Evolutionary conservation across 139 green algal species (phyloP).

Genomic region (Coccomyxa sp.): DNA sequence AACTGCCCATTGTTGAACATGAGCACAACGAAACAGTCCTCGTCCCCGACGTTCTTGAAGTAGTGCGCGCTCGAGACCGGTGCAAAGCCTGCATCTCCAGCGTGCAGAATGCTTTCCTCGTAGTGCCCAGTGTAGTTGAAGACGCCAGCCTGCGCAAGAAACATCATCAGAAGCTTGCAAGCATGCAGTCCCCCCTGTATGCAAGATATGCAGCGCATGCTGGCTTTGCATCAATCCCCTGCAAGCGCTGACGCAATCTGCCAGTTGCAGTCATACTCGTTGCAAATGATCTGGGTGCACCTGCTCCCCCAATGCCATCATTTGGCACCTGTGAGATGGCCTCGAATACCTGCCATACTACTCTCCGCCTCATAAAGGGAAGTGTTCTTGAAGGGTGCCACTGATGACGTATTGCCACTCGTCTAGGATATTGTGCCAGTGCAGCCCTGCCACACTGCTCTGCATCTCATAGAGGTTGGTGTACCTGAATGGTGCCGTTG

Average conservation of each 20-base stretch:
- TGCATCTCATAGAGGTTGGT: background rate
- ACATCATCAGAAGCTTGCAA: background rate
- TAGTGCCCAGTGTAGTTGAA: background rate
- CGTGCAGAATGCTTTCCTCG: background rate
- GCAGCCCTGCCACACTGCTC: background rate
- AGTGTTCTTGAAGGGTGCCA: background rate
- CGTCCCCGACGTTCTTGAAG: background rate
- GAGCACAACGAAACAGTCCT: background rate
- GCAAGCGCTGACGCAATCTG: background rate
- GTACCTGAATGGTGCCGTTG: conserved; percentile 19
- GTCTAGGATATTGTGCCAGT: background rate
- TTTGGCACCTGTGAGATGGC: too few relatives aligned
- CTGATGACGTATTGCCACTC: too few relatives aligned
- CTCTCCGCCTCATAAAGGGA: background rate
- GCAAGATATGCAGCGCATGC: background rate
- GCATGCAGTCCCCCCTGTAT: background rate
- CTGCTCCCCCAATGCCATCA: too few relatives aligned
- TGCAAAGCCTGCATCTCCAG: background rate
- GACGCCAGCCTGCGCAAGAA: background rate
- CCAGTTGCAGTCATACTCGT: background rate
- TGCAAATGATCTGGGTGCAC: background rate
- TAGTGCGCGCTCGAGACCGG: background rate
- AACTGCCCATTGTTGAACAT: background rate
- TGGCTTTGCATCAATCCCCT: background rate
- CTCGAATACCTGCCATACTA: too few relatives aligned